These are phyloP conservation scores for Paramecium caudatum DNA, from an alignment of 73 alveolate genomes.

Conservation along the genomic window DNA sequence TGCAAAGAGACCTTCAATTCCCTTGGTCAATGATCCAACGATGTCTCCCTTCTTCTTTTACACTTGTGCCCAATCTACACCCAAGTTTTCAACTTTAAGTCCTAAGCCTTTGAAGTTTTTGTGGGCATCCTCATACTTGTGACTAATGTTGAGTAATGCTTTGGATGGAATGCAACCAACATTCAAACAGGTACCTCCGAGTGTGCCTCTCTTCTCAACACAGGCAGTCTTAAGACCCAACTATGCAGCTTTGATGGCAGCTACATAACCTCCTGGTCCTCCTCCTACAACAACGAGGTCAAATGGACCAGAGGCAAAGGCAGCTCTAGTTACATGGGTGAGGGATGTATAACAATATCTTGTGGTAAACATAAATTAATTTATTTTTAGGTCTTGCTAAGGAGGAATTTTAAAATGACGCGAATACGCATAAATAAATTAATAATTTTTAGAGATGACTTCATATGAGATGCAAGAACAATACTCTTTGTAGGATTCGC, in stretches of 20 bases:
- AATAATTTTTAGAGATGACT: neutral
- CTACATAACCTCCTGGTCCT: constrained; percentile 97
- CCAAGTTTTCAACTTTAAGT: constrained; percentile 77
- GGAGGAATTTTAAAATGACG: constrained; percentile 10
- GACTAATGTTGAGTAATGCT: constrained; percentile 92
- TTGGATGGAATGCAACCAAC: constrained; percentile 97
- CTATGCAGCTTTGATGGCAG: constrained; percentile 98
- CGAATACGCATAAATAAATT: constrained; percentile 8
- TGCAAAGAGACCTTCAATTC: constrained; percentile 92
- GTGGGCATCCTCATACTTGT: constrained; percentile 89
- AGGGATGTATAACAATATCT: constrained; percentile 7
- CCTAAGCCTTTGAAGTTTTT: constrained; percentile 90
- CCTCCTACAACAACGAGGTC: constrained; percentile 92
- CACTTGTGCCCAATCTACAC: constrained; percentile 79
- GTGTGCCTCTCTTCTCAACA: constrained; percentile 95
- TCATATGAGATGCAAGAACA: constrained; percentile 50
- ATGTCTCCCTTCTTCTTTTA: constrained; percentile 83
- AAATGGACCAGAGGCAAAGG: constrained; percentile 30
- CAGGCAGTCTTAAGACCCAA: constrained; percentile 97
- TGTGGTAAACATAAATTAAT: constrained; percentile 41
- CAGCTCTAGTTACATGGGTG: constrained; percentile 5
- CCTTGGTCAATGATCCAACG: constrained; percentile 92
- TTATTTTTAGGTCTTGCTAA: neutral
- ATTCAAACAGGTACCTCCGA: constrained; percentile 99
- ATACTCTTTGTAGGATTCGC: constrained; percentile 21